Conservation (phyloP, 2,329 filamentous ascomycete genomes). For the Ceratocystis lukuohia region DNA sequence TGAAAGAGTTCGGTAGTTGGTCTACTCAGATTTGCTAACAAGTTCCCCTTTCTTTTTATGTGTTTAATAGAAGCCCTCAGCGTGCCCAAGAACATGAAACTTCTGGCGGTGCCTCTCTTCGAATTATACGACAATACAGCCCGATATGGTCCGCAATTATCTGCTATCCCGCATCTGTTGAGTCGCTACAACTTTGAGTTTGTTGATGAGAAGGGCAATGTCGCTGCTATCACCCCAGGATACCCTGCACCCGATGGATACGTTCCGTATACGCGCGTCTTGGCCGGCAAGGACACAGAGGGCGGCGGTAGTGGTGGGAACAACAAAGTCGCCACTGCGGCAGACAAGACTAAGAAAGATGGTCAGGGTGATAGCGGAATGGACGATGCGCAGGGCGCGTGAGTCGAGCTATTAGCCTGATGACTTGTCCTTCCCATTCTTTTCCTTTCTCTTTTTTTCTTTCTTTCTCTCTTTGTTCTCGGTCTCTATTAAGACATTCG, state of each 20-base stretch:
- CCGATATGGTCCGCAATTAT: slow-evolving; percentile 87
- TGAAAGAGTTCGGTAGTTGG: not conserved
- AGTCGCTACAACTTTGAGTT: slow-evolving; percentile 97
- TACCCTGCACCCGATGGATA: slow-evolving; percentile 40
- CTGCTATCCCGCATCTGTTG: slow-evolving; percentile 86
- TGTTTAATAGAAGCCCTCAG: slow-evolving; percentile 68
- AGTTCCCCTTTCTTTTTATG: not conserved
- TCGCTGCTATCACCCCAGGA: slow-evolving; percentile 74
- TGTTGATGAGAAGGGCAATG: slow-evolving; percentile 80
- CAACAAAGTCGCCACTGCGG: not conserved
- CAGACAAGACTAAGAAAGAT: not conserved
- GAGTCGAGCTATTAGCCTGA: not conserved
- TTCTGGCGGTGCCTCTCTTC: slow-evolving; percentile 89
- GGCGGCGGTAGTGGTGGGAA: slow-evolving; percentile 27
- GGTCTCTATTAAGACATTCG: too few relatives aligned
- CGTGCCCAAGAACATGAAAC: slow-evolving; percentile 99
- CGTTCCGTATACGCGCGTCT: slow-evolving; percentile 50
- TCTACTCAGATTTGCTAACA: slow-evolving; percentile 21
- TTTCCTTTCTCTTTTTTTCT: not conserved
- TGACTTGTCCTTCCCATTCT: not conserved
- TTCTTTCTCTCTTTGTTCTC: not conserved
- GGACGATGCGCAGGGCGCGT: slow-evolving; percentile 20
- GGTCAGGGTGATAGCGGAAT: slow-evolving; percentile 32
- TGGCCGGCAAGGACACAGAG: slow-evolving; percentile 43
- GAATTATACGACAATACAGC: slow-evolving; percentile 97